A percentile compares a stretch with the other conserved stretches of the same genome.
phyloP scores from a whole-genome alignment of 2,329 filamentous ascomycete genomes.

The Aureobasidium melanogenum region DNA sequence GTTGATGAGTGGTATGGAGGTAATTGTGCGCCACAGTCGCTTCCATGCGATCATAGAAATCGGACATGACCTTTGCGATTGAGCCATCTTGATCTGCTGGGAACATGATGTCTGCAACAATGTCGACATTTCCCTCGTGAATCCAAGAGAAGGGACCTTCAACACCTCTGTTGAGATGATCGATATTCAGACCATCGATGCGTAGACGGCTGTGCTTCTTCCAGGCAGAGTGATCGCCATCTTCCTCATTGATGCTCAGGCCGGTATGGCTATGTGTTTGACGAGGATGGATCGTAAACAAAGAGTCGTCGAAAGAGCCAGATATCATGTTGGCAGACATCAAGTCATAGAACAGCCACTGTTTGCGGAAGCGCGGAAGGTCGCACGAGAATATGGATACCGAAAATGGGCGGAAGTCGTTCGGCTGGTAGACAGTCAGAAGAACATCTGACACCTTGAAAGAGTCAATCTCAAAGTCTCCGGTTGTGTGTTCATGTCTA shows the following conservation, averaged over 20 bases:
- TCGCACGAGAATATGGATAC: constrained; percentile 96
- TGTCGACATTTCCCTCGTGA: constrained; percentile 91
- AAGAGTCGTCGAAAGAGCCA: constrained; percentile 85
- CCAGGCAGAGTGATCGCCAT: constrained; percentile 65
- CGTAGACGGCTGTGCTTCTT: constrained; percentile 91
- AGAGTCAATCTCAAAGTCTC: constrained; percentile 93
- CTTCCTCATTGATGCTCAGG: constrained; percentile 46
- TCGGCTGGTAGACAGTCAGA: constrained; percentile 83
- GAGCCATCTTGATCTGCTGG: constrained; percentile 81
- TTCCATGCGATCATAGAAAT: constrained; percentile 93
- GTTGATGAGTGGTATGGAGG: constrained; percentile 23
- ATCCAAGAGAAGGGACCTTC: constrained; percentile 97
- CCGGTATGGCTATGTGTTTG: constrained; percentile 76
- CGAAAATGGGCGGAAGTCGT: constrained; percentile 85
- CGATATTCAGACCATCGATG: constrained; percentile 88
- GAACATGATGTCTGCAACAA: constrained; percentile 91
- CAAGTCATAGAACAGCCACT: constrained; percentile 98
- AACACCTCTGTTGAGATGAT: constrained; percentile 88
- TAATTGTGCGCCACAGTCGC: constrained; percentile 78
- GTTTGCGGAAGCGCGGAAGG: constrained; percentile 82
- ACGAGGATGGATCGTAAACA: constrained; percentile 93
- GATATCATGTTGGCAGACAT: constrained; percentile 93
- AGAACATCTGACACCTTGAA: constrained; percentile 95
- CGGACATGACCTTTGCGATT: constrained; percentile 88
- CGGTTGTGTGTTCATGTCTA: constrained; percentile 76